Conservation (phyloP, 1,284 basidiomycete genomes). For the Papiliotrema nemorosa region DNA sequence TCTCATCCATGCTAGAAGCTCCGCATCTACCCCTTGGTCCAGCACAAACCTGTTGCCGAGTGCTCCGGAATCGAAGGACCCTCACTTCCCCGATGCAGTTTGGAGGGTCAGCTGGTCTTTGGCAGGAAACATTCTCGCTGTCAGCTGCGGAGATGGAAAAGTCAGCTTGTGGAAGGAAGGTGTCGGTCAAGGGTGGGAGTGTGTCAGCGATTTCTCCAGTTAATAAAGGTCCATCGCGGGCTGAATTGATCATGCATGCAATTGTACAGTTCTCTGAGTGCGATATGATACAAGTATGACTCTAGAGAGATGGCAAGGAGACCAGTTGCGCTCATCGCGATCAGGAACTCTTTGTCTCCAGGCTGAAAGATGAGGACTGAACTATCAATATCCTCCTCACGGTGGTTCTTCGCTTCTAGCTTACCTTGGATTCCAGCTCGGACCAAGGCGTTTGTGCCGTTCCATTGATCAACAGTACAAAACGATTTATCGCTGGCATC, state of each 20-base stretch:
- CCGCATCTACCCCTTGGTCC: conserved; percentile 72
- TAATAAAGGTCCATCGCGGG: conserved; percentile 43
- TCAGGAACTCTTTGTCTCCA: not conserved
- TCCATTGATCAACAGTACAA: conserved; percentile 33
- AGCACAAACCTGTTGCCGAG: conserved; percentile 81
- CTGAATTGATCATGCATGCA: not conserved
- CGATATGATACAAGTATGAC: not conserved
- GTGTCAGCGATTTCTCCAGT: conserved; percentile 87
- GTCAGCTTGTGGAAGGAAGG: conserved; percentile 99
- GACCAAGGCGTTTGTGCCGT: conserved; percentile 25
- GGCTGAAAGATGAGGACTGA: too few relatives aligned
- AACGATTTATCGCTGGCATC: conserved; percentile 8
- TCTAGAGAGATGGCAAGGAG: not conserved
- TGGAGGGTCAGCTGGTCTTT: conserved; percentile 9
- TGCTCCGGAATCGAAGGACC: conserved; percentile 48
- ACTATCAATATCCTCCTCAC: not conserved
- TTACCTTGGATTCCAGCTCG: conserved; percentile 22
- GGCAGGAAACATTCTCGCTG: conserved; percentile 84
- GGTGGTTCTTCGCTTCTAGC: not conserved
- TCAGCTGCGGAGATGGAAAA: conserved; percentile 97
- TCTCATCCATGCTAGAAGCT: conserved; percentile 88
- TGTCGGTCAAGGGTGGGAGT: conserved; percentile 93
- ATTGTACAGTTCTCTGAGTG: not conserved
- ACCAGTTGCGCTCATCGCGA: not conserved
- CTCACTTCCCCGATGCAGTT: conserved; percentile 92